phyloP scores from a whole-genome alignment of 768 basidiomycete species.

The Suillus brevipes region DNA sequence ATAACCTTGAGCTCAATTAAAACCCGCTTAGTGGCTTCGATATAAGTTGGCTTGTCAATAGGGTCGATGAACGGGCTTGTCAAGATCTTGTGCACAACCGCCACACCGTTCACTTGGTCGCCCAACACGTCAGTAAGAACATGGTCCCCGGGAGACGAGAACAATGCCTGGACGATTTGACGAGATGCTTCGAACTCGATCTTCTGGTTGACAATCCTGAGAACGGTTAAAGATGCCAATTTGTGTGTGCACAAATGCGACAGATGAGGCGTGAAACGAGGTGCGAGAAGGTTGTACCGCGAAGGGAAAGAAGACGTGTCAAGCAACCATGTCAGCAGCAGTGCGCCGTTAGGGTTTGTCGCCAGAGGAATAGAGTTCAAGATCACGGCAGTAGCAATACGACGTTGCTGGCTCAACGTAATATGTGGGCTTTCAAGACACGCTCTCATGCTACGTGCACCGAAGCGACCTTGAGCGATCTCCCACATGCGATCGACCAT shows the following conservation, averaged over 20 bases:
- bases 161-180: slow-evolving; percentile 86
- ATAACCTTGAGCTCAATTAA: slow-evolving; percentile 90
- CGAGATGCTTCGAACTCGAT: slow-evolving; percentile 86
- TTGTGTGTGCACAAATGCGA: slow-evolving; percentile 98
- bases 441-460: slow-evolving; percentile 96
- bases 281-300: slow-evolving; percentile 91
- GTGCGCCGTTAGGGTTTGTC: slow-evolving; percentile 95
- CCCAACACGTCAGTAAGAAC: slow-evolving; percentile 91
- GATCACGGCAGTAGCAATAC: slow-evolving; percentile 91
- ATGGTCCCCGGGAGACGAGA: slow-evolving; percentile 86
- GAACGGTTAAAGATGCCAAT: slow-evolving; percentile 89
- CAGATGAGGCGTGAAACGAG: slow-evolving; percentile 94
- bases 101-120: slow-evolving; percentile 95
- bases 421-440: slow-evolving; percentile 92
- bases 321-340: slow-evolving; percentile 94
- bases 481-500: slow-evolving; percentile 99
- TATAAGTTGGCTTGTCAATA: slow-evolving; percentile 61
- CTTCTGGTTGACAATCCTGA: slow-evolving; percentile 96
- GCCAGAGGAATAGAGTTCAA: slow-evolving; percentile 97
- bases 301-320: slow-evolving; percentile 94
- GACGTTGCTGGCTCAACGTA: slow-evolving; percentile 87
- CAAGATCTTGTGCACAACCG: slow-evolving; percentile 90
- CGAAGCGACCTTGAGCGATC: slow-evolving; percentile 95
- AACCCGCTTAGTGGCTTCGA: slow-evolving; percentile 88
- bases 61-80: slow-evolving; percentile 84